A percentile compares a stretch with the other conserved stretches of the same genome.
These are phyloP conservation scores for Talaromyces sp. DNA, from an alignment of 2,329 filamentous ascomycete genomes.

Conservation along the genomic window DNA sequence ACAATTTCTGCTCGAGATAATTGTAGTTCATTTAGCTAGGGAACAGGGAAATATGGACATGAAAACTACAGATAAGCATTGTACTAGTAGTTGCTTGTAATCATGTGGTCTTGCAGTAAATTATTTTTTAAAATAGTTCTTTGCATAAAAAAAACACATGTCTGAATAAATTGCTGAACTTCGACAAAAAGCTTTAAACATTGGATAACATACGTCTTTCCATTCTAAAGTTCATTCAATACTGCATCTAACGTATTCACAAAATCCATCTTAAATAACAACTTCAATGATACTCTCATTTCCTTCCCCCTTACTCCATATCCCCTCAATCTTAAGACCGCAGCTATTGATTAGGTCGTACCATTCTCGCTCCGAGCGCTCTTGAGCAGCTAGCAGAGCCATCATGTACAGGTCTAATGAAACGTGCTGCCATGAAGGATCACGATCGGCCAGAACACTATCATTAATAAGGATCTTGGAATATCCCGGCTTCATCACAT, in stretches of 20 bases:
- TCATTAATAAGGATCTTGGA: constrained; percentile 7
- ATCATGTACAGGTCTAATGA: constrained; percentile 35
- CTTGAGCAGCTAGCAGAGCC: constrained; percentile 23
- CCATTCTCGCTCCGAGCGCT: constrained; percentile 16
- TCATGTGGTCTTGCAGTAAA: too few relatives aligned
- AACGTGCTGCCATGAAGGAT: constrained; percentile 23
- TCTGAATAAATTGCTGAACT: too few relatives aligned
- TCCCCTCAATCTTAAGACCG: background rate
- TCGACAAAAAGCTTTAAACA: too few relatives aligned
- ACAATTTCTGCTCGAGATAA: background rate
- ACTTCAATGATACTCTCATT: background rate
- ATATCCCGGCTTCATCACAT: constrained; percentile 2
- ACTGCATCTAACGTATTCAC: too few relatives aligned
- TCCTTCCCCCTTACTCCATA: background rate
- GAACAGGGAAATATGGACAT: background rate
- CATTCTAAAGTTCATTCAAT: too few relatives aligned
- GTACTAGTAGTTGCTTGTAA: background rate
- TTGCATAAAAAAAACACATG: too few relatives aligned
- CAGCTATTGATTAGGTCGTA: background rate
- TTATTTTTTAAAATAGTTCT: background rate
- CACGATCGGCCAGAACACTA: constrained; percentile 8
- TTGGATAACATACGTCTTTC: too few relatives aligned
- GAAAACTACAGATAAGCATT: background rate
- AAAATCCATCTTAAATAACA: too few relatives aligned
- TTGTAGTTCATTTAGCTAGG: background rate